A percentile compares a stretch with the other conserved stretches of the same genome.
phyloP scores from a whole-genome alignment of 106 monocot species.

The Allium cepa region DNA sequence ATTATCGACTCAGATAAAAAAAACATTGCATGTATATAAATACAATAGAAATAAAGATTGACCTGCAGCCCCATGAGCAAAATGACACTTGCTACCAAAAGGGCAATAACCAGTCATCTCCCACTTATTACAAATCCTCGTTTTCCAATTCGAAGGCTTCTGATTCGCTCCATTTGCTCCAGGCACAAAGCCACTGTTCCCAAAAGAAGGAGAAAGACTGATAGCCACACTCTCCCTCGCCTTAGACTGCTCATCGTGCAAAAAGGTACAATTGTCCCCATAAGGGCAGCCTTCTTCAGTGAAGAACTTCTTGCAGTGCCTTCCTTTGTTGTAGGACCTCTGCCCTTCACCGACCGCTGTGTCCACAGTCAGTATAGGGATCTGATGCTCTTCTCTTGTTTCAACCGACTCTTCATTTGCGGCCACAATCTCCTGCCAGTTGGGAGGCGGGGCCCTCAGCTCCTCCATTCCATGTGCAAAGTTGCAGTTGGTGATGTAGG shows the following conservation, averaged over 20 bases:
- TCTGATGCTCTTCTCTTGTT: constrained; percentile 76
- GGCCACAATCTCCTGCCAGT: constrained; percentile 96
- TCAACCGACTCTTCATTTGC: constrained; percentile 49
- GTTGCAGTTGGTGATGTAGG: constrained; percentile 88
- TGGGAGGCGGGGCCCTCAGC: constrained; percentile 82
- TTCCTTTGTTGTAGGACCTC: constrained; percentile 60
- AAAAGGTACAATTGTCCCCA: constrained; percentile 80
- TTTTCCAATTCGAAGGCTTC: constrained; percentile 99
- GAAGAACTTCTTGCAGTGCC: constrained; percentile 91
- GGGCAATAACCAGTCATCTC: constrained; percentile 96
- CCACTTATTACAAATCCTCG: constrained; percentile 99
- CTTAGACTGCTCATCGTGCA: constrained; percentile 93
- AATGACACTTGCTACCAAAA: constrained; percentile 97
- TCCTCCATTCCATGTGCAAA: constrained; percentile 97
- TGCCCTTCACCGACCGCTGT: constrained; percentile 32
- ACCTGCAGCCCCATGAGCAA: constrained; percentile 95
- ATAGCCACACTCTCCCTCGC: constrained; percentile 90
- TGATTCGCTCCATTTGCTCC: constrained; percentile 25
- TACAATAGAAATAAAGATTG: neutral
- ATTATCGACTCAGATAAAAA: neutral
- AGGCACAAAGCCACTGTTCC: constrained; percentile 21
- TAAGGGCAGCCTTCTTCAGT: constrained; percentile 94
- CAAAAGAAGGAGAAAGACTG: constrained; percentile 58
- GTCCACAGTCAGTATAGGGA: constrained; percentile 53
- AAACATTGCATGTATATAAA: neutral